Base-by-base conservation (phyloP, 495 filamentous ascomycete genomes). In the Aspergillus coremiiformis region DNA sequence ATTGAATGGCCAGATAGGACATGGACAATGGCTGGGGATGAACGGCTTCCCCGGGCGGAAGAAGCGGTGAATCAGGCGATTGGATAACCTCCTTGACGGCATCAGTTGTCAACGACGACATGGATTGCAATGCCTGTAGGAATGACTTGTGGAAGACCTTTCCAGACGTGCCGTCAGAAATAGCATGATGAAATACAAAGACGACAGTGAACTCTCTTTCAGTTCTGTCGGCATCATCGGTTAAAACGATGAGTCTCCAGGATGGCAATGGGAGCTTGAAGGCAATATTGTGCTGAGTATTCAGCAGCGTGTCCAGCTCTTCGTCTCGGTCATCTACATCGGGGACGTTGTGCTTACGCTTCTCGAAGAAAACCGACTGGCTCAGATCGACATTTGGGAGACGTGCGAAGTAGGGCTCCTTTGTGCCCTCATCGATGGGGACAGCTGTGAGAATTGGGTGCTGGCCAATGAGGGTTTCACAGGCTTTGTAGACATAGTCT, bases 381-480 rank as follows among this genome's bases (percentile, higher is more conserved):
- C 60, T 53, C n/a, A 78, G 59, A 32, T 77, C 56, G 23, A 78
- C 63, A 11, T 61, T 49, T 2, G 71, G 68, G 3, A 77, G 55
- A n/a, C 75, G 73, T 10, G 63, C 75, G 33, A 72, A 78, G 39
- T 70, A 69, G 0, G 74, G 62, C n/a, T 65, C 52, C 17, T 63
- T 52, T 0, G 66, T 72, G 39, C 69, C 64, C 41, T 78, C 75
- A 27, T 57, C 62, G 3, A 71, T 58, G 1, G 70, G 60, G 23
- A 77, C 72, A 23, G 70, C 66, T 21, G 70, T 72, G 9, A 78
- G 63, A 11, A 63, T 56, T 1, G 75, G 66, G 47, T 78, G 72
- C 15, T 62, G 60, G n/a, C 45, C 39, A 43, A 77, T 75, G 22
- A 74, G 52, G 1, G 55, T 49, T 27, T 62, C 63, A 7, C 72